Conservation (phyloP, 345 rosid genomes). For the Raphanus raphanistrum region DNA sequence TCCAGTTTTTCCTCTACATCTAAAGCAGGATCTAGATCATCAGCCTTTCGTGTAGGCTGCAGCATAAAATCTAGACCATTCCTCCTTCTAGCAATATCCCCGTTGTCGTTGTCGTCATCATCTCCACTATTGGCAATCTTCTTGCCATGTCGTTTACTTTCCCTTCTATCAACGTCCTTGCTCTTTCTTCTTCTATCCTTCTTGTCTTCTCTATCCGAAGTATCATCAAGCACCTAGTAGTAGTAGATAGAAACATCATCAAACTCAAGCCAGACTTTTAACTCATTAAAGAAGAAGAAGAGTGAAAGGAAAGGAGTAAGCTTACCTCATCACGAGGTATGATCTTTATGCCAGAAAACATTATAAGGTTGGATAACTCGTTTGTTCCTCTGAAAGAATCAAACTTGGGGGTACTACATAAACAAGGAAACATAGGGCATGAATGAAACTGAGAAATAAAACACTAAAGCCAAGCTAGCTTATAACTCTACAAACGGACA, state of each 20-base stretch:
- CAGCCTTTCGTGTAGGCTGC: constrained; percentile 52
- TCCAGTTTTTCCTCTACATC: constrained; percentile 42
- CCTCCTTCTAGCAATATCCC: constrained; percentile 60
- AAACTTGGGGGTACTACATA: no score
- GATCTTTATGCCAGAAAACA: constrained; percentile 76
- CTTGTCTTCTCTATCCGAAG: constrained; percentile 35
- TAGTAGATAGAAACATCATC: constrained; percentile 6
- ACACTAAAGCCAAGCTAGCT: neutral
- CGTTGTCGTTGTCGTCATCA: constrained; percentile 36
- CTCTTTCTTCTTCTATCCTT: neutral
- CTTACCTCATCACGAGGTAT: constrained; percentile 65
- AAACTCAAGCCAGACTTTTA: neutral
- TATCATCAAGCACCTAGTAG: constrained; percentile 43
- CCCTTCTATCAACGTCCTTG: neutral
- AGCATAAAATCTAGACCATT: constrained; percentile 93
- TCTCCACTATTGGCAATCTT: neutral
- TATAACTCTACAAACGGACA: neutral
- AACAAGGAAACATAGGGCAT: neutral
- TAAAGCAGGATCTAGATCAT: constrained; percentile 40
- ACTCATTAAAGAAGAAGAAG: neutral
- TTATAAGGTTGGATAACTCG: constrained; percentile 16
- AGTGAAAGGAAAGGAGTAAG: constrained; percentile 2
- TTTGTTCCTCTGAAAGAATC: neutral
- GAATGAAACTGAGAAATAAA: neutral
- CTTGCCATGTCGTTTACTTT: neutral